Conservation (phyloP, 1,284 basidiomycete species). For the Ceratobasidium sp. region DNA sequence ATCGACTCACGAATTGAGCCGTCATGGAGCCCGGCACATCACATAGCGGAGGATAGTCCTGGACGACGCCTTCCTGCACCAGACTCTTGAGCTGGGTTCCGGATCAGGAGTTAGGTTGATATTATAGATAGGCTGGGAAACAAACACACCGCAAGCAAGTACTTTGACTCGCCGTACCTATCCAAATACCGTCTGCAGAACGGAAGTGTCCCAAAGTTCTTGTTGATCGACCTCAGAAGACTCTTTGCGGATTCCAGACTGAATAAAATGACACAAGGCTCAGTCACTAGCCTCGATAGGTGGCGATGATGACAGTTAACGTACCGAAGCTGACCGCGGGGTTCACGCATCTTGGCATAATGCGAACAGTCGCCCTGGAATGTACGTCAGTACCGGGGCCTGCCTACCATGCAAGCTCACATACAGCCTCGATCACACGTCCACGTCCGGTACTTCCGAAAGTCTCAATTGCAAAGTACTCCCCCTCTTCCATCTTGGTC, state of each 20-base stretch:
- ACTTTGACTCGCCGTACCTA: constrained; percentile 91
- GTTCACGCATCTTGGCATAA: constrained; percentile 78
- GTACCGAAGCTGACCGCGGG: constrained; percentile 73
- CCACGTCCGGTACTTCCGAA: constrained; percentile 98
- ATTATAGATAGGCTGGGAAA: constrained; percentile 36
- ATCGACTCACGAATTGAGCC: constrained; percentile 81
- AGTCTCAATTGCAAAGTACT: constrained; percentile 99
- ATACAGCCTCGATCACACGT: constrained; percentile 82
- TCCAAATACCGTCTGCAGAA: constrained; percentile 97
- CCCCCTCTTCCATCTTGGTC: constrained; percentile 99
- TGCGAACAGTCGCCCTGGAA: constrained; percentile 90
- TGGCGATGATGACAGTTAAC: constrained; percentile 47
- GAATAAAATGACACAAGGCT: constrained; percentile 38
- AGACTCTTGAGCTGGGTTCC: constrained; percentile 83
- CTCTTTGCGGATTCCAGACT: constrained; percentile 87
- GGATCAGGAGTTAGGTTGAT: constrained; percentile 7
- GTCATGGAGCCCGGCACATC: constrained; percentile 87
- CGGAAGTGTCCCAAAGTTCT: constrained; percentile 93
- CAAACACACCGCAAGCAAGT: constrained; percentile 82
- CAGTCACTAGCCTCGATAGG: constrained; percentile 3
- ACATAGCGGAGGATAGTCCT: constrained; percentile 92
- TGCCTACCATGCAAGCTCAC: constrained; percentile 46
- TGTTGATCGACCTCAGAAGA: constrained; percentile 87
- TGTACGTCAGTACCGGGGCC: not conserved
- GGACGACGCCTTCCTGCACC: constrained; percentile 86